These are phyloP conservation scores for Staphylotrichum tortipilum DNA, from an alignment of 495 filamentous ascomycete genomes.

Conservation along the genomic window DNA sequence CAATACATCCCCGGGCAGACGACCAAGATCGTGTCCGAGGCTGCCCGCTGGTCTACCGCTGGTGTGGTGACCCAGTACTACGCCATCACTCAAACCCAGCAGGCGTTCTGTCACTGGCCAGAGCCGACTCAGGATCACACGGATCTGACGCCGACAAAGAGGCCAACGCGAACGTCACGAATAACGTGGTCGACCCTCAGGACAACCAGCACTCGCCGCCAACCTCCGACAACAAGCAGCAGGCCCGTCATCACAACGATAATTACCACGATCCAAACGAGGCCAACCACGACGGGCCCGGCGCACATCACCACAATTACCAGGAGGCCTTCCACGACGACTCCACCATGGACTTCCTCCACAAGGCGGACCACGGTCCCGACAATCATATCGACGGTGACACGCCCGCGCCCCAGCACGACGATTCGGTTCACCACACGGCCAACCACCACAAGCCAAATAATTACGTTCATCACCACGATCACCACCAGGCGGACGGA, in stretches of 20 bases:
- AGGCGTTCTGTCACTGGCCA: slow-evolving; percentile 24
- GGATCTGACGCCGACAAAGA: slow-evolving; percentile 6
- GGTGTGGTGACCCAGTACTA: slow-evolving; percentile 21
- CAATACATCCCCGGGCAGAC: slow-evolving; percentile 18
- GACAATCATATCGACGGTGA: background rate
- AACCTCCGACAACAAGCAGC: background rate
- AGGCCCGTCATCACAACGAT: background rate
- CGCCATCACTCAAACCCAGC: slow-evolving; percentile 13
- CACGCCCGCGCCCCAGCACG: background rate
- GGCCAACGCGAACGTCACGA: slow-evolving; percentile 7
- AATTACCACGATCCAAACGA: slow-evolving; percentile 2
- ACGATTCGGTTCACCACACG: too few species aligned
- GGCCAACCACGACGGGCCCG: background rate
- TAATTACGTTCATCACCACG: too few species aligned
- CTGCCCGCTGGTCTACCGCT: slow-evolving; percentile 15
- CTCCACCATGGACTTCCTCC: background rate
- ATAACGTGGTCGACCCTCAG: background rate
- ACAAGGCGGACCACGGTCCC: background rate
- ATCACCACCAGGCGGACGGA: too few species aligned
- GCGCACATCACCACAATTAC: background rate
- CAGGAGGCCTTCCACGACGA: background rate
- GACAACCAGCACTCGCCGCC: slow-evolving; percentile 4
- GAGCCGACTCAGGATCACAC: slow-evolving; percentile 12
- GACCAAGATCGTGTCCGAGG: slow-evolving; percentile 12
- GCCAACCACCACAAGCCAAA: too few species aligned